phyloP scores from a whole-genome alignment of 2,329 filamentous ascomycete species.

The Dactylonectria estremocensis region DNA sequence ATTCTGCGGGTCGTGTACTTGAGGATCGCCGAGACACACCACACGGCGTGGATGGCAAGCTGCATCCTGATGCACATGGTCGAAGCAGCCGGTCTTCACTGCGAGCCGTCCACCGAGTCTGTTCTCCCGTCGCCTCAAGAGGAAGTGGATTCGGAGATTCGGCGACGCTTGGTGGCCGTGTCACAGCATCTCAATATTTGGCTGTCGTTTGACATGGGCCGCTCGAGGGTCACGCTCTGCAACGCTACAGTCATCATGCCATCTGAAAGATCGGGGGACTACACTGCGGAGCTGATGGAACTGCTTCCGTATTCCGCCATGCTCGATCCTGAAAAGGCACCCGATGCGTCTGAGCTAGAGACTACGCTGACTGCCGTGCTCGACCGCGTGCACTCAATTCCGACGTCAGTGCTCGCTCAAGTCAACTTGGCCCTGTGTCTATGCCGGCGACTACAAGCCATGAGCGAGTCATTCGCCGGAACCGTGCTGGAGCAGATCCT shows the following conservation, averaged over 20 bases:
- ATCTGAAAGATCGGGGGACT: conserved; percentile 56
- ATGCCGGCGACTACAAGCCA: conserved; percentile 67
- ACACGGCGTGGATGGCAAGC: conserved; percentile 71
- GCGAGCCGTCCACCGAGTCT: conserved; percentile 52
- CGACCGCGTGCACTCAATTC: conserved; percentile 55
- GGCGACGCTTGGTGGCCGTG: conserved; percentile 63
- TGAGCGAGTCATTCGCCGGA: conserved; percentile 62
- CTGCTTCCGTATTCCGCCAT: conserved; percentile 68
- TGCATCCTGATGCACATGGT: conserved; percentile 71
- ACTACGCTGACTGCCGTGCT: conserved; percentile 59
- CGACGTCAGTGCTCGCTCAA: conserved; percentile 64
- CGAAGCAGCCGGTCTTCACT: conserved; percentile 66
- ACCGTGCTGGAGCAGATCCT: conserved; percentile 64
- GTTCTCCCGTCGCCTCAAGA: conserved; percentile 45
- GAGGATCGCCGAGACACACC: conserved; percentile 66
- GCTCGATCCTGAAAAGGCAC: conserved; percentile 66
- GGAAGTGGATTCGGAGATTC: conserved; percentile 55
- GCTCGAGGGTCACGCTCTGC: conserved; percentile 65
- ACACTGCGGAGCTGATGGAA: conserved; percentile 64
- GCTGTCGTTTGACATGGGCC: conserved; percentile 72
- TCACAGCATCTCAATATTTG: conserved; percentile 72
- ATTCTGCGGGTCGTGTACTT: conserved; percentile 68
- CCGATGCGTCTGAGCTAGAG: conserved; percentile 60
- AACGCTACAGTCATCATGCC: conserved; percentile 61
- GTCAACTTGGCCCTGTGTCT: conserved; percentile 70